Evolutionary conservation across 257 asterid genomes (phyloP), one percentile per base, ranked within the genome.

Genomic region (Solanum microdontum): DNA sequence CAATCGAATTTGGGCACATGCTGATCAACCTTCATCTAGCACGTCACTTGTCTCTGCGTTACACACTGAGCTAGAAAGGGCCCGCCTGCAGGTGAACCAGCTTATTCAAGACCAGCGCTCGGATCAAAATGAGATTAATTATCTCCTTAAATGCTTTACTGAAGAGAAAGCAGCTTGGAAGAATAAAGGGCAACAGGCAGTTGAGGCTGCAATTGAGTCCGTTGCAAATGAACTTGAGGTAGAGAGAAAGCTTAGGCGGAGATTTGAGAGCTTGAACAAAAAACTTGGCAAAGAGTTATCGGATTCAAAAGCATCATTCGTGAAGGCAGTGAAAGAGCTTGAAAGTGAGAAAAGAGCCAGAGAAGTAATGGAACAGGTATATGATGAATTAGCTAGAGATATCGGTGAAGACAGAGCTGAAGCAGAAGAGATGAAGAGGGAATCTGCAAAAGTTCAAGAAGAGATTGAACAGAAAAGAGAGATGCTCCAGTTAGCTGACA

Each of bases 41-140:
- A 87, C 89, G 88, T 93, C 98, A 48, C 94, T 97, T 26, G 91
- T 97, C 92, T 94, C 99, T 3, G 99, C 99, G 23, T 96, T 97
- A 76, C 97, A 95, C 84, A 91, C 97, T 5, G 99, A 97, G 95
- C 98, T 97, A 21, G 99, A 97, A 92, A 90, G 99, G 83, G 98
- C 98, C 30, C 98, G 98, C 30, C 89, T 95, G 24, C 98, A 93
- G 88, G 97, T 94, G 26, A 95, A 97, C 82, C 98, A 94, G 84
- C 91, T 94, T 12, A 91, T 96, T 92, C 99, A 93, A 74, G 99
- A 95, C 77, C 96, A 93, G 55, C 92, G 92, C 6, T 87, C 93
- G 0, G 96, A 93, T 66, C 94, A 92, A 84, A 89, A 88, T 19
- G 98, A 94, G 87, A 86, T 94, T n/a, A 92, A 83, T 90, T 92